A percentile compares a stretch with the other conserved stretches of the same genome.
phyloP scores from a whole-genome alignment of 805 yeast genomes.

The Kluyveromyces siamensis region DNA sequence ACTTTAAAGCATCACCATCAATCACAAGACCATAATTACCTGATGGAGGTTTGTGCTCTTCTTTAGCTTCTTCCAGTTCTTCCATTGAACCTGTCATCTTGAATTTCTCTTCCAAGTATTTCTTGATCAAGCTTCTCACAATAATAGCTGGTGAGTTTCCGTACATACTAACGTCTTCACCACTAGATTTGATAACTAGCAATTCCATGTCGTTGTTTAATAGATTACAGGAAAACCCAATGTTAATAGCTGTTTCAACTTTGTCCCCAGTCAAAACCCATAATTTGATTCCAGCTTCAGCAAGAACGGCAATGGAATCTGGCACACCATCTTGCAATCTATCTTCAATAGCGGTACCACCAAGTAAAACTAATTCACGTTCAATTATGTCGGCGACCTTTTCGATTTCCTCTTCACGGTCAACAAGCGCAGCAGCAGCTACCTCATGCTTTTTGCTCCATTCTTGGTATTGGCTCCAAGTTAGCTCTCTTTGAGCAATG shows the following conservation, averaged over 20 bases:
- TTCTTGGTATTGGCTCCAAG: conserved; percentile 50
- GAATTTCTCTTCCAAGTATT: conserved; percentile 48
- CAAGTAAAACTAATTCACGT: conserved; percentile 52
- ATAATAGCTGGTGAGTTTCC: conserved; percentile 32
- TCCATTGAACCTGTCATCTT: conserved; percentile 48
- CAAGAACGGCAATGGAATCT: conserved; percentile 61
- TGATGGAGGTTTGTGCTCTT: conserved; percentile 55
- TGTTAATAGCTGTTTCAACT: conserved; percentile 83
- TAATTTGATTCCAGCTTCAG: conserved; percentile 69
- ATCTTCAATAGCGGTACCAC: conserved; percentile 86
- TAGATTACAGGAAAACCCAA: conserved; percentile 77
- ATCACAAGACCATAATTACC: conserved; percentile 63
- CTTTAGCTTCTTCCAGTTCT: conserved; percentile 46
- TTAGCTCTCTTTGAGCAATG: conserved; percentile 60
- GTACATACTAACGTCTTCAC: conserved; percentile 42
- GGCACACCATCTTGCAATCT: conserved; percentile 82
- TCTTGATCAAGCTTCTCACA: conserved; percentile 41
- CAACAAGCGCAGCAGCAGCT: conserved; percentile 55
- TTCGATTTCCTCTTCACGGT: conserved; percentile 67
- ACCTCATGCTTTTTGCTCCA: conserved; percentile 57
- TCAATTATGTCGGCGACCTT: conserved; percentile 68
- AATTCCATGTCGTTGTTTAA: conserved; percentile 70
- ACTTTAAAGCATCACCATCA: conserved; percentile 69
- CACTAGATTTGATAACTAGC: conserved; percentile 43
- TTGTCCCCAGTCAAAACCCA: conserved; percentile 88